Percentiles rank a stretch among this genome's conserved stretches.
phyloP scores from a whole-genome alignment of 2,329 filamentous ascomycete genomes.

The Beauveria varroae region DNA sequence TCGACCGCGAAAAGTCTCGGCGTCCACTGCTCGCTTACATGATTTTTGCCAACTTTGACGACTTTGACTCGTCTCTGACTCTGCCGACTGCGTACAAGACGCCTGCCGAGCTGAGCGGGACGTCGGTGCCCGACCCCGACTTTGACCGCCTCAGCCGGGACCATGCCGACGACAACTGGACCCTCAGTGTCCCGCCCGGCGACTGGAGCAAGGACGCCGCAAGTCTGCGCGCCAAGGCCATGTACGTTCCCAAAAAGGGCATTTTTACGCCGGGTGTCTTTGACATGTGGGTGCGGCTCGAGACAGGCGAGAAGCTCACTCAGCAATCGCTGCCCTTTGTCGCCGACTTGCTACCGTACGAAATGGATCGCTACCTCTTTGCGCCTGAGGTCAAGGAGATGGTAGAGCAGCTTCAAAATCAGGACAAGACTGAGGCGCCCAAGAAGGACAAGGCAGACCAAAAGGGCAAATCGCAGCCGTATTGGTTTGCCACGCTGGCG shows the following conservation, averaged over 20 bases:
- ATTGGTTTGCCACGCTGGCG: constrained; percentile 66
- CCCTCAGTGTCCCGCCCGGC: constrained; percentile 10
- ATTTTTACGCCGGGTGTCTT: constrained; percentile 7
- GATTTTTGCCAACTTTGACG: constrained; percentile 22
- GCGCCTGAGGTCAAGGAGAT: constrained; percentile 26
- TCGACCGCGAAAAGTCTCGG: constrained; percentile 19
- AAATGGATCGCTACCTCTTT: constrained; percentile 36
- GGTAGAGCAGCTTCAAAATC: not conserved
- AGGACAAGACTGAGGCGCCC: not conserved
- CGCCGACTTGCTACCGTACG: constrained; percentile 34
- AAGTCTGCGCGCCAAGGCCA: not conserved
- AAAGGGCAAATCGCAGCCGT: constrained; percentile 18
- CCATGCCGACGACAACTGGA: constrained; percentile 16
- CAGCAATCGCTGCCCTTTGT: constrained; percentile 56
- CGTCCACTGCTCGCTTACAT: constrained; percentile 25
- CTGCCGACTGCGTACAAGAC: constrained; percentile 21
- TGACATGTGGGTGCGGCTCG: constrained; percentile 57
- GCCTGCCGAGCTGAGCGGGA: constrained; percentile 12
- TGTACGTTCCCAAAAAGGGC: constrained; percentile 4
- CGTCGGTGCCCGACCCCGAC: constrained; percentile 14
- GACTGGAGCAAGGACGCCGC: not conserved
- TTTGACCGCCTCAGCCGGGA: constrained; percentile 12
- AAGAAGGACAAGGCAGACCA: constrained; percentile 11
- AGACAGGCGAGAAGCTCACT: constrained; percentile 52
- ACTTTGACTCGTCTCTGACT: constrained; percentile 21